Evolutionary conservation across 2,329 filamentous ascomycete species (phyloP), one percentile per base, ranked within the genome.

Genomic region (Aschersonia sp.): DNA sequence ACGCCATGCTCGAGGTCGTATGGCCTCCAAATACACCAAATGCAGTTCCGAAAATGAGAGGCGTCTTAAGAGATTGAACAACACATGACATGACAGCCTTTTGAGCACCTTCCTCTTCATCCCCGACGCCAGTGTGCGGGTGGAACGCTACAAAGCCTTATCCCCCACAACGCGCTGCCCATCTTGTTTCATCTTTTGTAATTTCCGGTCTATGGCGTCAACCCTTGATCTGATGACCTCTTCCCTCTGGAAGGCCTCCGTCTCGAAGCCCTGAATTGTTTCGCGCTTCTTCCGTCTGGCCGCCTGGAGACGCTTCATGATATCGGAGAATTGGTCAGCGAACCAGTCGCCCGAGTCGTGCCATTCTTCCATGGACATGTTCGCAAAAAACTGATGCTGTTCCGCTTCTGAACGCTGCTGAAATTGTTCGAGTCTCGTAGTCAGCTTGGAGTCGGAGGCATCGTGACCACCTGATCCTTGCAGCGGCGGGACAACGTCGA

Each of bases 281-380:
- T 63, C 59, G 45, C 76, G 68, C 60, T 76, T 78, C 11, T 61
- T 61, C 49, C 67, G 67, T 8, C 76, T 68, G 22, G 71, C 66
- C 46, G 69, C 64, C 50, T 67, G 69, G 51, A 79, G 58, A 46
- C 62, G 64, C 50, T 66, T 60, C 58, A 78, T 68, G 42, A 79
- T 60, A 4, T 63, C 63, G 6, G 68, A 61, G 51, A 80, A 79
- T 51, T 70, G 71, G 42, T 69, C 68, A 29, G 77, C 62, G 48
- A 80, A 77, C 76, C 76, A 80, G 52, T 79, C 75, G 5, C 76
- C 76, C 1, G 75, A 69, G 11, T 69, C 64, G 53, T 80, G 76
- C 76, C 76, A 80, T 47, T 79, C 76, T 12, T 68, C 62, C 11
- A 78, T 64, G 1, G 70, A 60, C 68, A 79, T 72, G 46, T 67